phyloP scores from a whole-genome alignment of 2,329 filamentous ascomycete species.

The Calonectria multiphialidica region DNA sequence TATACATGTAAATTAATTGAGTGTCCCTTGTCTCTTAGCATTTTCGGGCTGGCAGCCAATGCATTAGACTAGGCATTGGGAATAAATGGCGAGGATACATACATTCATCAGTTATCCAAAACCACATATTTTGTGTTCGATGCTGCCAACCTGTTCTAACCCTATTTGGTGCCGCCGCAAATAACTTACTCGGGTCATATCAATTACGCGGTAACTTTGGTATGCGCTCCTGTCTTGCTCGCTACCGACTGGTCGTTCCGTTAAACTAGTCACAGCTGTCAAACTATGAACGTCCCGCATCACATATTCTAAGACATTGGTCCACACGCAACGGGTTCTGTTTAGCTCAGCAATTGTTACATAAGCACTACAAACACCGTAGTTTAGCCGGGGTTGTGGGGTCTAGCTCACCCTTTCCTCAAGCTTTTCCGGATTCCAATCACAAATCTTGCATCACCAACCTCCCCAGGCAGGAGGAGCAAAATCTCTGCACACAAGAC shows the following conservation, averaged over 20 bases:
- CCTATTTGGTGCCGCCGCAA: neutral
- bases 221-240: neutral
- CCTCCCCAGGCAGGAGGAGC: conserved; percentile 22
- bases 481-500: conserved; percentile 11
- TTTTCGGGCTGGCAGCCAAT: neutral
- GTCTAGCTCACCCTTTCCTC: conserved; percentile 17
- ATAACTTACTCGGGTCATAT: neutral
- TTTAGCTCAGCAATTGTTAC: neutral
- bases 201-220: neutral
- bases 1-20: neutral
- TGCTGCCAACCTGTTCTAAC: neutral
- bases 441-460: conserved; percentile 24
- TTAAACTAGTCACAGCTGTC: neutral
- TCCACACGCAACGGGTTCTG: neutral
- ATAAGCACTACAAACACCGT: conserved; percentile 6
- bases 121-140: neutral
- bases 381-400: conserved; percentile 30
- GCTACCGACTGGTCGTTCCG: neutral
- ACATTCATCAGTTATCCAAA: neutral
- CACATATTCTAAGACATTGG: conserved; percentile 4
- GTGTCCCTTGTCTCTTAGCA: neutral
- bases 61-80: neutral
- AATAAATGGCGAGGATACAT: neutral
- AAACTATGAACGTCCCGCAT: neutral
- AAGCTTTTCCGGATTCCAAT: conserved; percentile 31